These are phyloP conservation scores for Trichoderma atrobrunneum DNA, from an alignment of 2,329 filamentous ascomycete species.

Conservation along the genomic window DNA sequence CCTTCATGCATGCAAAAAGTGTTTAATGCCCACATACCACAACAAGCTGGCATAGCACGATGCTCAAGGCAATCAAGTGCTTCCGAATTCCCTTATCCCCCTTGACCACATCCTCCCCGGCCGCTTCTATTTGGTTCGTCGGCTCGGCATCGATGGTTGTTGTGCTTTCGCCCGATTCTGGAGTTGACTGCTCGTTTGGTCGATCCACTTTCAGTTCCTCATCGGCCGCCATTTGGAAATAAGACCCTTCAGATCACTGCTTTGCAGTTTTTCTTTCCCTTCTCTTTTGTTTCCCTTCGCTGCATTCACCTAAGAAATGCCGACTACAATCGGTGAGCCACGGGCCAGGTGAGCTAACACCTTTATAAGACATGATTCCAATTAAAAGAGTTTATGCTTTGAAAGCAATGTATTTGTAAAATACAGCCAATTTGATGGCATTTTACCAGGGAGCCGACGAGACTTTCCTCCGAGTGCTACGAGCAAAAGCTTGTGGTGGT, in stretches of 20 bases:
- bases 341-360: background rate
- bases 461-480: background rate
- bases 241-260: background rate
- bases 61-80: constrained; percentile 1
- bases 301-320: background rate
- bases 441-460: background rate
- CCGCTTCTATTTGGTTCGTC: background rate
- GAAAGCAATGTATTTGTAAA: background rate
- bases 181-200: background rate
- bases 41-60: constrained; percentile 12
- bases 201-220: background rate
- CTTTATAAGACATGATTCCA: background rate
- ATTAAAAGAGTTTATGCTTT: background rate
- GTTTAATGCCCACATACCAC: background rate
- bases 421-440: background rate
- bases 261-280: background rate
- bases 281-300: background rate
- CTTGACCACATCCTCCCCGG: background rate
- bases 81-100: background rate
- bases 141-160: constrained; percentile 8
- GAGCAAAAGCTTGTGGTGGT: background rate
- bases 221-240: background rate
- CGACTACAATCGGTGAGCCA: background rate
- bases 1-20: background rate
- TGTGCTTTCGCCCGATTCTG: background rate